Base-by-base conservation (phyloP, 352 stramenopile species). In the Pythium sukuiense region DNA sequence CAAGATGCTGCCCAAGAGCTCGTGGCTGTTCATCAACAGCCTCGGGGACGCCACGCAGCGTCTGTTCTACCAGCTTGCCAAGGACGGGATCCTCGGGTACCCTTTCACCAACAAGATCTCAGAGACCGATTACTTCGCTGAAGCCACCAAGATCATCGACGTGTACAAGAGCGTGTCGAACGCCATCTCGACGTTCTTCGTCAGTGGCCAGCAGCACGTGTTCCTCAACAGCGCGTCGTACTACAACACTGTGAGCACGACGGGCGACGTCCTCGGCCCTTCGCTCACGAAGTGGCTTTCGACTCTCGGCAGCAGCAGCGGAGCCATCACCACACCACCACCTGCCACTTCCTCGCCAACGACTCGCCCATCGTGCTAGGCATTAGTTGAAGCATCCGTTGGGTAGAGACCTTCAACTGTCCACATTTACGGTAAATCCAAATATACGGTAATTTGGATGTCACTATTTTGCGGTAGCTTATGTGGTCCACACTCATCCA, bases 1-100 rank as follows among this genome's bases (percentile, higher is more conserved):
- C 57, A 76, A 48, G 82, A 71, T 59, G 69, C 56, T 13, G 73
- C 74, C 77, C 1, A 63, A 65, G 14, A 76, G 65, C 37, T 55
- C 80, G 29, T 92, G 80, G 80, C 63, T 91, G 1, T 89, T 89
- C 61, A 61, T 91, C 12, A 73, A 83, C 72, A 88, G 77, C 60
- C 79, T 79, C 65, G 73, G 71, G 55, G 83, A 89, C 61, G 12
- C 57, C 46, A 81, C 67, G 18, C 83, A 91, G 66, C 77, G 80
- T 18, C 76, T 79, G 59, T 89, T 88, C 54, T 91, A 91, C 66
- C 65, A 85, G 48, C 59, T 88, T n/a, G 70, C 77, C 45, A 46
- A 73, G 29, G 49, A 89, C 16, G 81, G 80, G 13, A 71, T 88
- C 46, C 45, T 73, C 8, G 72, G 59, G 29, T 89, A 81, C 59